Evolutionary conservation across 139 green algal genomes (phyloP).

Genomic region (Micractinium conductrix): DNA sequence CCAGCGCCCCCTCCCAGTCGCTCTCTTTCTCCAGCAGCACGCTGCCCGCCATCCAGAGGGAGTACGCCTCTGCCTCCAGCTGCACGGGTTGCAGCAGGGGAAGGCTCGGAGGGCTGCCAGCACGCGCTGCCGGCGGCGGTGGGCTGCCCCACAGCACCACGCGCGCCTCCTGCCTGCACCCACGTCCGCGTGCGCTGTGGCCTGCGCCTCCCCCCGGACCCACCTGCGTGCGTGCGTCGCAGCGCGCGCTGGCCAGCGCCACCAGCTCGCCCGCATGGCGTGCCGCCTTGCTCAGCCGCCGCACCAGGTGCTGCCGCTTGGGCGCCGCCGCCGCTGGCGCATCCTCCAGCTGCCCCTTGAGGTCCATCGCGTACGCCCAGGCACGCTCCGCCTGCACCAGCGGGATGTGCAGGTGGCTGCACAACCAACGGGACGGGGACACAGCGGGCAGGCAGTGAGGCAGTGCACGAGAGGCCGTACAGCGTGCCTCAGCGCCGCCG

Average conservation of each 20-base stretch:
- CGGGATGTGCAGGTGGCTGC: slow-evolving; percentile 86
- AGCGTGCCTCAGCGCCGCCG: background rate
- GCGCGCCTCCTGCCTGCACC: too few species aligned
- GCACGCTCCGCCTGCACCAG: slow-evolving; percentile 87
- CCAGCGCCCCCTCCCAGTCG: slow-evolving; percentile 79
- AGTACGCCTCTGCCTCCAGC: slow-evolving; percentile 92
- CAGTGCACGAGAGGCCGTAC: background rate
- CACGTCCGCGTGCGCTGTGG: too few species aligned
- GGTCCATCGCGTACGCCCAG: slow-evolving; percentile 90
- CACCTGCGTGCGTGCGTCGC: slow-evolving; percentile 64
- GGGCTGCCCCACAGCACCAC: too few species aligned
- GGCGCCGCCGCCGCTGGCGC: background rate
- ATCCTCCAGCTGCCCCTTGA: slow-evolving; percentile 82
- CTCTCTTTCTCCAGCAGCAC: slow-evolving; percentile 82
- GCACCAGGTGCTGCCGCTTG: slow-evolving; percentile 77
- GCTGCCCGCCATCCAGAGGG: slow-evolving; percentile 74
- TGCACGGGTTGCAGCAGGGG: background rate
- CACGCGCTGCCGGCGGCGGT: too few species aligned
- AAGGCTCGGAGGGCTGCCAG: too few species aligned
- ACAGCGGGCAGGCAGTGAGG: background rate
- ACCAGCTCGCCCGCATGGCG: slow-evolving; percentile 67
- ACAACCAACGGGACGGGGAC: background rate
- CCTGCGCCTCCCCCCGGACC: background rate
- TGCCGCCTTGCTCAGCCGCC: slow-evolving; percentile 77
- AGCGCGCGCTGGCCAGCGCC: slow-evolving; percentile 49